Evolutionary conservation across 345 rosid species (phyloP).

Genomic region (Linum trigynum): DNA sequence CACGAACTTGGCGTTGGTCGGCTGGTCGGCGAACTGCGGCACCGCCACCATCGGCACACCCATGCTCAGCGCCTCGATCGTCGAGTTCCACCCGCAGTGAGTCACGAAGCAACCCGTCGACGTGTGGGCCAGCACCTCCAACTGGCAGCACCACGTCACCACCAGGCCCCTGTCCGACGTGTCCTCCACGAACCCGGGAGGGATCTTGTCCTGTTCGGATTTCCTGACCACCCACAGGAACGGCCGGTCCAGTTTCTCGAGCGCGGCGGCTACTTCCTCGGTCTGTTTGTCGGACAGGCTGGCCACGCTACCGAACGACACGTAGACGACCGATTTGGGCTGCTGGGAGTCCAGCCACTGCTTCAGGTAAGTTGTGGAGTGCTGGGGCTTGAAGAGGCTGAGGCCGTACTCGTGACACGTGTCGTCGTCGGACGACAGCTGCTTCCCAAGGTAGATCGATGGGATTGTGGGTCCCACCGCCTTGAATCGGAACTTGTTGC

Average conservation of each 20-base stretch:
- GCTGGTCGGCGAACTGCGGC: neutral
- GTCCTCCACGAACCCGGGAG: constrained; percentile 22
- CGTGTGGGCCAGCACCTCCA: constrained; percentile 26
- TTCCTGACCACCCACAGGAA: constrained; percentile 60
- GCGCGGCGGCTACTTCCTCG: neutral
- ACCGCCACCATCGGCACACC: neutral
- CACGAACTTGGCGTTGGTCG: neutral
- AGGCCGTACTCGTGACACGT: neutral
- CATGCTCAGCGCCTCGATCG: neutral
- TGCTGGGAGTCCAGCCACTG: neutral
- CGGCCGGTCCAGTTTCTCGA: neutral
- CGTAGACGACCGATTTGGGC: neutral
- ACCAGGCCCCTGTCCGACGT: constrained; percentile 30
- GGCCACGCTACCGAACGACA: neutral
- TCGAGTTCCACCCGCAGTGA: neutral
- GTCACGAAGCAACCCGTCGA: neutral
- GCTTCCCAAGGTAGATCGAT: neutral
- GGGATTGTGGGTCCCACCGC: neutral
- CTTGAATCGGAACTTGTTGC: neutral
- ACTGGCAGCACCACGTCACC: constrained; percentile 44
- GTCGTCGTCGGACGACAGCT: neutral
- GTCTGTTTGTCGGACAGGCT: neutral
- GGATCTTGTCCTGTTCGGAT: constrained; percentile 35
- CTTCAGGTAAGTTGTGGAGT: neutral
- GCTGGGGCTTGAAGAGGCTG: neutral